These are phyloP conservation scores for Petasospora rhodanensis DNA, from an alignment of 1,139 yeast species.

Conservation along the genomic window DNA sequence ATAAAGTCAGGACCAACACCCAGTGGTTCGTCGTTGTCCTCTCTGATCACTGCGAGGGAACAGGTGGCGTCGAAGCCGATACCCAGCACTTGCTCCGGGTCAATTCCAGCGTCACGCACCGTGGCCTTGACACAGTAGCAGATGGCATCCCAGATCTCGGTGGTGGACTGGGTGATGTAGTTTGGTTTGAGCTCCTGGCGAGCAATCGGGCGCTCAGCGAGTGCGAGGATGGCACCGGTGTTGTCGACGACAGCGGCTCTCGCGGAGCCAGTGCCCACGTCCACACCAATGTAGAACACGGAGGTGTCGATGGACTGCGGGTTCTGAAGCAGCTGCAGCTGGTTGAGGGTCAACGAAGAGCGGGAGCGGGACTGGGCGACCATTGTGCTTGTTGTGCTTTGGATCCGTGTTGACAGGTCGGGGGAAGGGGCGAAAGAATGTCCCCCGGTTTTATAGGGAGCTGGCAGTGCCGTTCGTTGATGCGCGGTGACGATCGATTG, in stretches of 20 bases:
- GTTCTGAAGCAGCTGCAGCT: conserved; percentile 22
- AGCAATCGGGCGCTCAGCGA: conserved; percentile 74
- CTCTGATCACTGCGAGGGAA: conserved; percentile 78
- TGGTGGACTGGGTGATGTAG: conserved; percentile 77
- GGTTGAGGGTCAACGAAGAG: conserved; percentile 25
- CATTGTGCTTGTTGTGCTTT: conserved; percentile 8
- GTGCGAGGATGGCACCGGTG: conserved; percentile 74
- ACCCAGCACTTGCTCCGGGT: conserved; percentile 65
- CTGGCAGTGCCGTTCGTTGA: too few species aligned
- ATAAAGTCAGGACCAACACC: conserved; percentile 90
- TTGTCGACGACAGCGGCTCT: conserved; percentile 88
- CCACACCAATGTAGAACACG: conserved; percentile 73
- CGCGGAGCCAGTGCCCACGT: conserved; percentile 97
- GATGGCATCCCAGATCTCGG: conserved; percentile 91
- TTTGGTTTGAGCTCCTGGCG: conserved; percentile 70
- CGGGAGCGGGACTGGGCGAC: conserved; percentile 23
- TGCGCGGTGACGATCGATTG: too few species aligned
- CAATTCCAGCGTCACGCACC: conserved; percentile 68
- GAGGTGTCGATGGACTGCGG: conserved; percentile 26
- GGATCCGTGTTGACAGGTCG: too few species aligned
- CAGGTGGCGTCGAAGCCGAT: conserved; percentile 98
- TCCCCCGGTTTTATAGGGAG: too few species aligned
- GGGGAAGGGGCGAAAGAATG: too few species aligned
- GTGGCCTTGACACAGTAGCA: conserved; percentile 77
- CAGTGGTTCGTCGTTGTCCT: conserved; percentile 61